These are phyloP conservation scores for Limnomonas spitsbergensis DNA, from an alignment of 139 green algal species.

Conservation along the genomic window DNA sequence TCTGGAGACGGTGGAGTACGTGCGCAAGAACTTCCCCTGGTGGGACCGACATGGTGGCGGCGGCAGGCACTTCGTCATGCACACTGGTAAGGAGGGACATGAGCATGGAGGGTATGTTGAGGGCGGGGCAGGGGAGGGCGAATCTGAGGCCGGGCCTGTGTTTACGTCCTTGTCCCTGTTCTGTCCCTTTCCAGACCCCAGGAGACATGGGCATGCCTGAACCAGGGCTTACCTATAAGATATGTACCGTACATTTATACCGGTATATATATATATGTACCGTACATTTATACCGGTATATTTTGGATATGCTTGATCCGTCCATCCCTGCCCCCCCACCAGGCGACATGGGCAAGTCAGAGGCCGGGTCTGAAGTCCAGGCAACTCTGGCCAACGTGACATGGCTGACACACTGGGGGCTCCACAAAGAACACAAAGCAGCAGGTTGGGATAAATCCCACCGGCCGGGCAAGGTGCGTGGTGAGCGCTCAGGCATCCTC, in stretches of 20 bases:
- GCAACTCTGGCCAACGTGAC: conserved; percentile 15
- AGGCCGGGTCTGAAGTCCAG: neutral
- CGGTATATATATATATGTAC: too few relatives aligned
- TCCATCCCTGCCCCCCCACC: too few relatives aligned
- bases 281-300: too few relatives aligned
- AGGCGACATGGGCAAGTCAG: conserved; percentile 6
- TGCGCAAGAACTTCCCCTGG: conserved; percentile 22
- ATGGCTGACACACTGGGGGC: conserved; percentile 42
- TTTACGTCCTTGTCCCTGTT: too few relatives aligned
- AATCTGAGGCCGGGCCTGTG: too few relatives aligned
- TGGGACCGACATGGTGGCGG: conserved; percentile 23
- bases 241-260: too few relatives aligned
- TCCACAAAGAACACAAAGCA: conserved; percentile 7
- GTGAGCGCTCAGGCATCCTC: too few relatives aligned
- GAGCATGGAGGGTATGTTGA: neutral
- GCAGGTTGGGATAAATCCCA: conserved; percentile 28
- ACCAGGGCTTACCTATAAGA: too few relatives aligned
- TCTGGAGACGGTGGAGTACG: conserved; percentile 22
- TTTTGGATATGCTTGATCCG: too few relatives aligned
- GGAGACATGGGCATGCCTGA: too few relatives aligned
- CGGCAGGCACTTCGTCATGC: conserved; percentile 29
- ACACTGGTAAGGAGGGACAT: conserved; percentile 12
- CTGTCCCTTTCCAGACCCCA: too few relatives aligned
- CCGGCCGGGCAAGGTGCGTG: conserved; percentile 27
- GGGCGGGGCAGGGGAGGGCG: neutral